These are phyloP conservation scores for Xylaria sp. DNA, from an alignment of 2,329 filamentous ascomycete species.

Conservation along the genomic window DNA sequence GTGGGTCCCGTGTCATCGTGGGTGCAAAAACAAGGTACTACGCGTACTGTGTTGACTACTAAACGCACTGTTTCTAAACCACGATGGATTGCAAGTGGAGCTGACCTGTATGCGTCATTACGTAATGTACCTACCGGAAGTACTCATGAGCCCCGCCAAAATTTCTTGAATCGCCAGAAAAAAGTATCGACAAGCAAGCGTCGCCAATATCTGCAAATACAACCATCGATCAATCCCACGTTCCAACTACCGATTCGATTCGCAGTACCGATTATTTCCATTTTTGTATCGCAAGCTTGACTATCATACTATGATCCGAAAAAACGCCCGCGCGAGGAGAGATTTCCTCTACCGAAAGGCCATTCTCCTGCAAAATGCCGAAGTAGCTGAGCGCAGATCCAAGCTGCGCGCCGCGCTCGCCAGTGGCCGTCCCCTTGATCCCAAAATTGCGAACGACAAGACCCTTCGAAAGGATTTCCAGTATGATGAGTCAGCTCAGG, in stretches of 20 bases:
- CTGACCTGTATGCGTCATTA: not conserved
- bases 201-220: not conserved
- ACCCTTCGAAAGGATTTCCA: conserved; percentile 79
- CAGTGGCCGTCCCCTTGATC: conserved; percentile 78
- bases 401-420: conserved; percentile 82
- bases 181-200: not conserved
- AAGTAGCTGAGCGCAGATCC: conserved; percentile 85
- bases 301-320: conserved; percentile 41
- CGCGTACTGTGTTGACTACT: too few relatives aligned
- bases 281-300: not conserved
- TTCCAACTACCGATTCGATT: conserved; percentile 12
- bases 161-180: conserved; percentile 8
- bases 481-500: conserved; percentile 79
- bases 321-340: conserved; percentile 71
- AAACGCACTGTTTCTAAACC: too few relatives aligned
- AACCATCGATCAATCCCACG: not conserved
- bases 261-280: not conserved
- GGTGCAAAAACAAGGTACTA: too few relatives aligned
- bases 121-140: not conserved
- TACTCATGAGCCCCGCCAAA: conserved; percentile 13
- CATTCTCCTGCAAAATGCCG: conserved; percentile 80
- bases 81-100: too few relatives aligned
- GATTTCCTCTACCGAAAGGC: conserved; percentile 88
- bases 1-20: not conserved
- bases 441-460: conserved; percentile 81